phyloP scores from a whole-genome alignment of 352 stramenopile genomes.

The Globisporangium carolinianum region DNA sequence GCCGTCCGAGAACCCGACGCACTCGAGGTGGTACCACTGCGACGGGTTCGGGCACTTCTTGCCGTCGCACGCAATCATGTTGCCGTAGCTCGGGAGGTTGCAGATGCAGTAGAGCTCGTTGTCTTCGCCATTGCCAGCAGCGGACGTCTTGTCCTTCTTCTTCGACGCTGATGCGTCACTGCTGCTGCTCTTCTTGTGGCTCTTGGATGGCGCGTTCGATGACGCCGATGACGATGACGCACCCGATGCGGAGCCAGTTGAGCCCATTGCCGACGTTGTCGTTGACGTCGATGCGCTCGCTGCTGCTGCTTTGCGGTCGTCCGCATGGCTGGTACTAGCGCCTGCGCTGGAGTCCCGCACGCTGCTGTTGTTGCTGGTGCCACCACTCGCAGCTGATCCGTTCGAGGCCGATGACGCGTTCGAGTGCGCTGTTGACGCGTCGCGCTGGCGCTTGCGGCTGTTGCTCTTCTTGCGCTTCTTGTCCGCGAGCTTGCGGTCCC shows the following conservation, averaged over 20 bases:
- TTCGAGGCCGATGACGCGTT: conserved; percentile 6
- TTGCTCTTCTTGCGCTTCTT: conserved; percentile 76
- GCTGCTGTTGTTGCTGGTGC: conserved; percentile 12
- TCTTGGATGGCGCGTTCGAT: conserved; percentile 20
- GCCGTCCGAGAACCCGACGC: conserved; percentile 72
- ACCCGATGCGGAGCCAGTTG: background rate
- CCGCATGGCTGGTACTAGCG: background rate
- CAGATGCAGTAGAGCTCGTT: conserved; percentile 88
- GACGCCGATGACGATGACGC: conserved; percentile 18
- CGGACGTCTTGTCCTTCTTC: conserved; percentile 25
- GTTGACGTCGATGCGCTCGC: background rate
- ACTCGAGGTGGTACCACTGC: conserved; percentile 87
- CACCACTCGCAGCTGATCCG: background rate
- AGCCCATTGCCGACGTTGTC: conserved; percentile 4
- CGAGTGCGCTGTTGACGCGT: conserved; percentile 22
- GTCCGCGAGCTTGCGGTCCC: conserved; percentile 48
- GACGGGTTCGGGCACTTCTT: conserved; percentile 84
- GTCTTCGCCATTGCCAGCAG: conserved; percentile 40
- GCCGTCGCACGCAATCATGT: conserved; percentile 87
- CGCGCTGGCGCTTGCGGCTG: conserved; percentile 64
- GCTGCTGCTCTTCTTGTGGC: conserved; percentile 27
- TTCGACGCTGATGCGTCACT: conserved; percentile 41
- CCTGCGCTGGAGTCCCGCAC: background rate
- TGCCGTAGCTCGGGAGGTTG: conserved; percentile 80
- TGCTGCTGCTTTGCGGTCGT: conserved; percentile 23